Evolutionary conservation across 2,329 filamentous ascomycete species (phyloP).

Genomic region (Stenocarpella maydis): DNA sequence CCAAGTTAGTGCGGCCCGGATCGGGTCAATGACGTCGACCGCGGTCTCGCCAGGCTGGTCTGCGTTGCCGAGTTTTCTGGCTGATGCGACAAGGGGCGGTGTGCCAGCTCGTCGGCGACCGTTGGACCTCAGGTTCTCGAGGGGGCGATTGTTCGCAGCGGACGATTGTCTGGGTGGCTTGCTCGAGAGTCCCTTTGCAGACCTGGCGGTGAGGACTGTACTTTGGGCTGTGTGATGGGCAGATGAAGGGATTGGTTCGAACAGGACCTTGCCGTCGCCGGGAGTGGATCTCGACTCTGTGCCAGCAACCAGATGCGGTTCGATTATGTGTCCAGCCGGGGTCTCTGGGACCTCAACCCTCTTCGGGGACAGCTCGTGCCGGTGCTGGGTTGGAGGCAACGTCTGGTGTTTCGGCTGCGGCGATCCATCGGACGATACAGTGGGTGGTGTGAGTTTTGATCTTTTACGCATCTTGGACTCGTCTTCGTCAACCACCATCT

Average conservation of each 20-base stretch:
- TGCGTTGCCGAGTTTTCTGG: conserved; percentile 33
- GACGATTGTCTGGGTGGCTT: conserved; percentile 11
- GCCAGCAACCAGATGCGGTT: not conserved
- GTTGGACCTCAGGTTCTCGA: conserved; percentile 21
- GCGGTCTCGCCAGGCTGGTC: conserved; percentile 46
- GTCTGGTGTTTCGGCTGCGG: not conserved
- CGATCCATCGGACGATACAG: not conserved
- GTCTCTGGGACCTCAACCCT: conserved; percentile 40
- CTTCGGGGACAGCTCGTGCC: not conserved
- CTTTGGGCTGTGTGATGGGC: not conserved
- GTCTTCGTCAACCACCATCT: conserved; percentile 29
- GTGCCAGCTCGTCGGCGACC: conserved; percentile 44
- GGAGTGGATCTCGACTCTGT: not conserved
- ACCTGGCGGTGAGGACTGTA: not conserved
- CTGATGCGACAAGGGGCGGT: conserved; percentile 44
- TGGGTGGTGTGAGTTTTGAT: conserved; percentile 19
- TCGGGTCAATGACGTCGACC: conserved; percentile 55
- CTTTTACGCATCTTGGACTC: conserved; percentile 38
- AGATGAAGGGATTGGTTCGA: not conserved
- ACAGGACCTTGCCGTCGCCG: not conserved
- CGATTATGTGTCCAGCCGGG: not conserved
- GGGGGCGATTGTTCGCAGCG: conserved; percentile 9
- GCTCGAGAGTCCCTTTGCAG: conserved; percentile 24
- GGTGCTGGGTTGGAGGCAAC: not conserved
- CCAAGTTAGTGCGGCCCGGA: conserved; percentile 70